Evolutionary conservation across 768 basidiomycete species (phyloP).

Genomic region (Lactarius indigo): DNA sequence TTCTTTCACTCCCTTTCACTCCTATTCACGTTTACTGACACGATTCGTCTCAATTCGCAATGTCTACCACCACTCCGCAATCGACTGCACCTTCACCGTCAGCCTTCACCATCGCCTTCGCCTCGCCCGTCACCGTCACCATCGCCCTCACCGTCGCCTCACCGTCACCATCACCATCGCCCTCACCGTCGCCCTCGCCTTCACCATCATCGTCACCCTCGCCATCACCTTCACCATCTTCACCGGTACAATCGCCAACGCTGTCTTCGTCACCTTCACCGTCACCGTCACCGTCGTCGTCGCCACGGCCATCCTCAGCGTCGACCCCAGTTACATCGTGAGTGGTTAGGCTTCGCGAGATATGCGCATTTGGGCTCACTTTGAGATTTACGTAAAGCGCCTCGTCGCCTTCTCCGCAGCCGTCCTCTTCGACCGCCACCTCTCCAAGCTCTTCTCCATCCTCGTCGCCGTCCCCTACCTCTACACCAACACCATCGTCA

Average conservation of each 20-base stretch:
- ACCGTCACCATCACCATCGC: neutral
- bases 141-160: neutral
- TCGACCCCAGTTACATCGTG: constrained; percentile 22
- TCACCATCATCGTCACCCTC: constrained; percentile 1
- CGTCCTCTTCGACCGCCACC: constrained; percentile 13
- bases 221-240: neutral
- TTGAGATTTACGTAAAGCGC: constrained; percentile 9
- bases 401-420: constrained; percentile 22
- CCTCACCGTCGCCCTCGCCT: neutral
- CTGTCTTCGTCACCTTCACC: constrained; percentile 22
- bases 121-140: neutral
- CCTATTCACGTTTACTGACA: neutral
- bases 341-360: neutral
- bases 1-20: neutral
- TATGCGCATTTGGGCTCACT: neutral
- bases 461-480: neutral
- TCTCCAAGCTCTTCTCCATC: constrained; percentile 19
- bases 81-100: constrained; percentile 25
- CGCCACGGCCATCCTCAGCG: constrained; percentile 26
- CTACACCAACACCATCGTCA: constrained; percentile 10
- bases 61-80: constrained; percentile 27
- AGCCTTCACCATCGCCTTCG: constrained; percentile 15
- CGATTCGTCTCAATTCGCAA: constrained; percentile 4
- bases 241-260: neutral
- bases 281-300: constrained; percentile 25